Base-by-base conservation (phyloP, 1,284 basidiomycete genomes). In the Chiua sp. region DNA sequence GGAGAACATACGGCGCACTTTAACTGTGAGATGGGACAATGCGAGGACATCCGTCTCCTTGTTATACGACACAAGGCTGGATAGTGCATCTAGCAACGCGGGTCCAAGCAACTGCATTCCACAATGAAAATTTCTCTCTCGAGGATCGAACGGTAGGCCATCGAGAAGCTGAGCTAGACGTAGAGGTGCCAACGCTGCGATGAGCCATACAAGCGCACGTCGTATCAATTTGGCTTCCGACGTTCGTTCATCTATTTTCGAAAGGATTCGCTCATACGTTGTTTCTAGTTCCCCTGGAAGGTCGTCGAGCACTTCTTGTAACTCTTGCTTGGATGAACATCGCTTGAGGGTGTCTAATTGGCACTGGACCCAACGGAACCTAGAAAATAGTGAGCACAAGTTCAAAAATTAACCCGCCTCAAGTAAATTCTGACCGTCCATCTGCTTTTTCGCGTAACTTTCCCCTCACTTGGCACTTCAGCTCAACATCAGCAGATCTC, bases 331-430 rank as follows among this genome's bases (percentile, higher is more conserved):
- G 0, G 28, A 23, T 11, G 16, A 26, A 22, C 56, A 58, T 53
- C 30, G 37, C 20, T 58, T 53, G 20, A 58, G 37, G 16, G 22
- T 23, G 37, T 53, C 56, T 3, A 58, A 28, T 23, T 58, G 57
- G 22, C 57, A 58, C 10, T 53, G 57, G 6, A 53, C 57, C 57
- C 57, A 58, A 13, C 37, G 46, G 23, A 58, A 58, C 30, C 57
- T 58, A 46, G 7, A 12, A 26, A 28, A 44, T 4, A 8, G 39
- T 8, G 6, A 8, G 8, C 16, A 5, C 22, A 35, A 42, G 7
- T 49, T 15, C 10, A 4, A n/a, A n/a, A 20, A 18, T 11, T 23
- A 18, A 32, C 20, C 26, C 26, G 26, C 26, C 26, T 26, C 5
- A n/a, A 33, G 8, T 15, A 48, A 16, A 5, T 15, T 16, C 51